Base-by-base conservation (phyloP, 2,329 filamentous ascomycete species). In the Colletotrichum ledebouriae region DNA sequence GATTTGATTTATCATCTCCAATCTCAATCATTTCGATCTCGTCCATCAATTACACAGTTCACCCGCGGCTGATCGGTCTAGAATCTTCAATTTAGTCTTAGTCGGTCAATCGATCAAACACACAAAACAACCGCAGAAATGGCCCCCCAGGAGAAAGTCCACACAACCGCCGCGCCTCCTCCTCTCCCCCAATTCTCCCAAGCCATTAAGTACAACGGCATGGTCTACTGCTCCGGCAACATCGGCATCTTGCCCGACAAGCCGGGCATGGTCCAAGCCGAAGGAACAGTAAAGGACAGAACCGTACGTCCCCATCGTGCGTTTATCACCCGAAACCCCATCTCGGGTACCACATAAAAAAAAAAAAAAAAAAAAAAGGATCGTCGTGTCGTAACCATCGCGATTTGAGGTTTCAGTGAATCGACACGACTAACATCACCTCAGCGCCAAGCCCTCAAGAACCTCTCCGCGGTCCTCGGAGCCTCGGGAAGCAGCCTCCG, bases 141-240 rank as follows among this genome's bases (percentile, higher is more conserved):
- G 62, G 9, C 63, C 29, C 7, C 29, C 42, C 56, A 56, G 13
- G 63, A 69, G 59, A 65, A 74, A 1, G 72, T 76, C 3, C 69
- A 72, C 22, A 71, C 75, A 1, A 71, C 72, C 11, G 72, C 73
- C 7, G 76, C 76, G 0, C 76, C 75, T 4, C 68, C 73, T 0
- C 72, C 86, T 83, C 76, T 87, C 46, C 85, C 85, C 0, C 84
- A 89, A 73, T 86, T 88, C 76, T 88, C 84, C 3, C 86, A 91
- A 73, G 89, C 87, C 46, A 82, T 90, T 72, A 83, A 87, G 71
- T 84, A 84, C 76, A 88, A 89, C 73, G 89, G 89, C 73, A 86
- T 90, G 76, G 87, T 93, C n/a, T 92, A 91, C 80, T 91, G 89
- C 80, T 91, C 88, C 2, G 90, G 90, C 25, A 84, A 83, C 70